Conservation (phyloP, 2,329 filamentous ascomycete genomes). For the Claviceps humidiphila region DNA sequence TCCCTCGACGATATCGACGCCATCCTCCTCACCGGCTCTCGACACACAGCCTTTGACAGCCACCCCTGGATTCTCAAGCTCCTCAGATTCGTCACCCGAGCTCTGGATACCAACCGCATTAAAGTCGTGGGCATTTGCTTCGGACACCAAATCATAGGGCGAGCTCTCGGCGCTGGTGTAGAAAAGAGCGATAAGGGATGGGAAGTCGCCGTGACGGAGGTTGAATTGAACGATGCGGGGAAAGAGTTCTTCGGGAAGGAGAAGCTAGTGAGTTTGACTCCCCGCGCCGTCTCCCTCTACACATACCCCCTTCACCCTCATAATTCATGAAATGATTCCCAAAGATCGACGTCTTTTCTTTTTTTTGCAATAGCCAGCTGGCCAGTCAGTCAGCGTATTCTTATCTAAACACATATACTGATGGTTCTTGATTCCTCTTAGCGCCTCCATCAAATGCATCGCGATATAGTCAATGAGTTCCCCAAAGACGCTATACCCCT, state of each 20-base stretch:
- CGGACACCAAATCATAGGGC: constrained; percentile 34
- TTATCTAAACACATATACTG: background rate
- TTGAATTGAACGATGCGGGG: constrained; percentile 26
- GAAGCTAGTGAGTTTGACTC: constrained; percentile 15
- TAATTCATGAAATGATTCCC: no score
- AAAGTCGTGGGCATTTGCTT: constrained; percentile 41
- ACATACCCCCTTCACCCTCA: no score
- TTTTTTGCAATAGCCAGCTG: background rate
- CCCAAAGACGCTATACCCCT: constrained; percentile 27
- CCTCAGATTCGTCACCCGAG: constrained; percentile 23
- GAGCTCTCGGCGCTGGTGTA: constrained; percentile 25
- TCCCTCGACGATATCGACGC: constrained; percentile 64
- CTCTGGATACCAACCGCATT: constrained; percentile 36
- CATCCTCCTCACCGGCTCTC: constrained; percentile 66
- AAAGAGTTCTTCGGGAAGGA: constrained; percentile 25
- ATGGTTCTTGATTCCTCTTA: constrained; percentile 10
- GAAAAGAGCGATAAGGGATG: constrained; percentile 27
- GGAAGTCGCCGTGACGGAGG: constrained; percentile 30
- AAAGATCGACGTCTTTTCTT: no score
- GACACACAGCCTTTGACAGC: constrained; percentile 34
- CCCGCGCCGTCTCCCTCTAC: no score
- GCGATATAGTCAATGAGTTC: constrained; percentile 27
- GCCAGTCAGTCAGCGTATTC: background rate
- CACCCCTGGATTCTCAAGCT: constrained; percentile 31
- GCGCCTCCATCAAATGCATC: constrained; percentile 34